Percentiles rank a stretch among this genome's conserved stretches.
These are phyloP conservation scores for Tephrocybe sp. DNA, from an alignment of 768 basidiomycete species.

Conservation along the genomic window DNA sequence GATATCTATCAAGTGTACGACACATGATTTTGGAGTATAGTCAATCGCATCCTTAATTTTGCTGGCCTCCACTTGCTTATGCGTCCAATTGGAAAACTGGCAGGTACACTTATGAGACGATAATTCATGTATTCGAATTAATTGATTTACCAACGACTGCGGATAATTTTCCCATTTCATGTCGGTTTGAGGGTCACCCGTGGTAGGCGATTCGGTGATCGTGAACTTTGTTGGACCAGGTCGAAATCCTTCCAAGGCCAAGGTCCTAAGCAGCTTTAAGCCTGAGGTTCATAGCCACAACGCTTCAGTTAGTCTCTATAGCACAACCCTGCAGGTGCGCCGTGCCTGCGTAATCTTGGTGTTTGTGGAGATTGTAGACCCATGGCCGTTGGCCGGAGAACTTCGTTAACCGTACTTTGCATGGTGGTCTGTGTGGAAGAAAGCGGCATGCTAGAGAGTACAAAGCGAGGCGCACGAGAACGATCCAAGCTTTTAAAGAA, in stretches of 20 bases:
- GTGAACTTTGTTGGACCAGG: not conserved
- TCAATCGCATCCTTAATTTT: too few species aligned
- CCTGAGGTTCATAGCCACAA: too few species aligned
- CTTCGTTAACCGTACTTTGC: not conserved
- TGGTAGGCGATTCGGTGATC: constrained; percentile 1
- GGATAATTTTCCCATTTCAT: constrained; percentile 33
- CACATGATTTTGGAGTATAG: too few species aligned
- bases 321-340: constrained; percentile 9
- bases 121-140: not conserved
- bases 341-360: constrained; percentile 11
- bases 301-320: not conserved
- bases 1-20: too few species aligned
- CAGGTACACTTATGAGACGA: not conserved
- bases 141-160: constrained; percentile 20
- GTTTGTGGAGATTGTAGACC: constrained; percentile 11
- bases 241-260: constrained; percentile 30
- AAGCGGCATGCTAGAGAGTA: too few species aligned
- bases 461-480: too few species aligned
- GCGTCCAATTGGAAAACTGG: constrained; percentile 39
- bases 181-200: not conserved
- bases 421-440: not conserved
- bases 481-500: too few species aligned
- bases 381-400: not conserved
- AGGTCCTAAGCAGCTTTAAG: constrained; percentile 15
- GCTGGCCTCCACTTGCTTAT: constrained; percentile 29